Evolutionary conservation across 2,329 filamentous ascomycete genomes (phyloP), one percentile per base, ranked within the genome.

Genomic region (Calonectria henricotiae): DNA sequence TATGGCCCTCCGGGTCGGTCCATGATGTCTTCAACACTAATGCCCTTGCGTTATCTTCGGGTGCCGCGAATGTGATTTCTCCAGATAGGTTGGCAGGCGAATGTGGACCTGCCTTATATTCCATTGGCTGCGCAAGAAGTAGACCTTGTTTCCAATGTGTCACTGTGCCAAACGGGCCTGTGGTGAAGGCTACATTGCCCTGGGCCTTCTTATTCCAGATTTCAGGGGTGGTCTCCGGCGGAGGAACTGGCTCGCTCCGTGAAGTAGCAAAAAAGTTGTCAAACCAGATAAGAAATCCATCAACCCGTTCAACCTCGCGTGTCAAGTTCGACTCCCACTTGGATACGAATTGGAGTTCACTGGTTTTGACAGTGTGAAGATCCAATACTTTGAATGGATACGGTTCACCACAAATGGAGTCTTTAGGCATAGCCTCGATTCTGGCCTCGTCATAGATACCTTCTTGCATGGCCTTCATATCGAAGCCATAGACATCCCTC

Each of bases 101-200:
- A 75, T 88, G 88, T 71, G 88, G 76, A 44, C 84, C 80, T 44
- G 81, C 78, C 32, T 84, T 77, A 13, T 84, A 79, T 65, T 89
- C 84, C 46, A 88, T 86, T 5, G 87, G 86, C 67, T 94, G 90
- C 71, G 92, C 88, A 63, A 97, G 83, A 71, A 96, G 85, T 27
- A 98, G 85, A 1, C 92, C 93, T 80, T 97, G 95, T 82, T 92
- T 93, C 96, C 96, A 98, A 82, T 98, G 96, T 8, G 96, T 98
- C 71, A 92, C 89, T 65, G 89, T 90, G 20, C 90, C 90, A 74
- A 88, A 86, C 0, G 95, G 95, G 0, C 95, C 94, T 1, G 95
- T 98, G 8, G 95, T 97, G 81, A 98, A 98, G 0, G 93, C 92
- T n/a, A 94, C 87, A 62, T 91, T 89, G 73, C 92, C 89, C 37